Percentiles rank a stretch among this genome's conserved stretches.
Conservation (phyloP, 2,329 filamentous ascomycete species). For the Pseudocercospora crystallina region DNA sequence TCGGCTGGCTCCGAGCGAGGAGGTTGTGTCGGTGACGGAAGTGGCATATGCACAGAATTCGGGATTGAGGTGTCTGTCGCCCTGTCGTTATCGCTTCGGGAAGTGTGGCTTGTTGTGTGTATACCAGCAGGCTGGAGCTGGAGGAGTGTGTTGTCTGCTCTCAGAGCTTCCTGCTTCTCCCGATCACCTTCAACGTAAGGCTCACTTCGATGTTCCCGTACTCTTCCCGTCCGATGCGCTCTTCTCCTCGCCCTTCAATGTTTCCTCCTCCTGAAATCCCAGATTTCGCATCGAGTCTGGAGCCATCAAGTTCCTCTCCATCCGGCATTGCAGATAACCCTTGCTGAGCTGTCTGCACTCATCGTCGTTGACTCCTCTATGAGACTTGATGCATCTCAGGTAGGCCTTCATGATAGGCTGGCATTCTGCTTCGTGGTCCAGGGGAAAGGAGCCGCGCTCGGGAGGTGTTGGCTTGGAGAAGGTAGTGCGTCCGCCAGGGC, state of each 20-base stretch:
- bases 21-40: not conserved
- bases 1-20: not conserved
- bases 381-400: constrained; percentile 80
- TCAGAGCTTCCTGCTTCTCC: not conserved
- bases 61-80: not conserved
- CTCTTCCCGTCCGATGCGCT: not conserved
- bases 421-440: constrained; percentile 96
- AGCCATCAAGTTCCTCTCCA: constrained; percentile 98
- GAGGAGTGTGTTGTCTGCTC: not conserved
- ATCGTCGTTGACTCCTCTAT: constrained; percentile 79
- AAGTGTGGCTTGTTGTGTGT: not conserved
- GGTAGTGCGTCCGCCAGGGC: constrained; percentile 60
- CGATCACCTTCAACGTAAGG: not conserved
- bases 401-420: constrained; percentile 84
- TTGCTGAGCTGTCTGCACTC: constrained; percentile 85
- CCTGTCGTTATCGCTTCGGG: constrained; percentile 1
- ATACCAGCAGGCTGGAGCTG: too few species aligned
- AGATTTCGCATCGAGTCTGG: constrained; percentile 93
- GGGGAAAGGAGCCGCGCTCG: constrained; percentile 90
- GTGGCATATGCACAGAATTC: not conserved
- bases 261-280: constrained; percentile 57
- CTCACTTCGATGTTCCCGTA: not conserved
- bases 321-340: constrained; percentile 83
- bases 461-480: constrained; percentile 73
- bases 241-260: not conserved